These are phyloP conservation scores for Suhomyces taliae DNA, from an alignment of 1,139 yeast genomes.

Conservation along the genomic window DNA sequence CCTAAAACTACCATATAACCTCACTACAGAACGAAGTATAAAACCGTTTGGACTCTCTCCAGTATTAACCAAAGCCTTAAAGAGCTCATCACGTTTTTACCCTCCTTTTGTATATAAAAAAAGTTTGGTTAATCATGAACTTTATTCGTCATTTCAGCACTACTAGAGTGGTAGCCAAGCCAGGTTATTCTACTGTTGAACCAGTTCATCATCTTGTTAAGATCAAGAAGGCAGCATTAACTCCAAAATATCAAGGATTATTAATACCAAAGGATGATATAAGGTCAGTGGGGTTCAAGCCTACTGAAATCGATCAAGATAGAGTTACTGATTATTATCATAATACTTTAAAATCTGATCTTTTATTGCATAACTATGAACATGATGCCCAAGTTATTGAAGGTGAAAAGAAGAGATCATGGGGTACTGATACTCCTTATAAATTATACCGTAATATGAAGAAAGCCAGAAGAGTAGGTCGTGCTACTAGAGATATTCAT, in stretches of 20 bases:
- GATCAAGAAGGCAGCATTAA: constrained; percentile 66
- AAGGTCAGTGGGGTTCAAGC: constrained; percentile 74
- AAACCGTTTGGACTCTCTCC: no score
- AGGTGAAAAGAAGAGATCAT: constrained; percentile 76
- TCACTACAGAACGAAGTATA: background rate
- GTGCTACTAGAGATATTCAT: constrained; percentile 70
- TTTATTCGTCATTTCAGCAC: constrained; percentile 49
- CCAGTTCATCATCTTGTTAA: constrained; percentile 91
- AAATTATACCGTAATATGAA: constrained; percentile 74
- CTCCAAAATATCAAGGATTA: constrained; percentile 68
- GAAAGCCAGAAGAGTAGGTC: constrained; percentile 65
- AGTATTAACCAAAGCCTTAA: constrained; percentile 2
- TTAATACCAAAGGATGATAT: constrained; percentile 69
- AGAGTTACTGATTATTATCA: constrained; percentile 77
- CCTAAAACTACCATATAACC: background rate
- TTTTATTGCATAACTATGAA: constrained; percentile 72
- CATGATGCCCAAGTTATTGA: constrained; percentile 56
- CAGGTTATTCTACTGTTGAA: constrained; percentile 76
- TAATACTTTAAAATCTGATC: constrained; percentile 71
- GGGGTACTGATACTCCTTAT: constrained; percentile 91
- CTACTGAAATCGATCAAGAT: constrained; percentile 71
- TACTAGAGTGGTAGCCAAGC: constrained; percentile 43
- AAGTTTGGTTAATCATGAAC: constrained; percentile 4
- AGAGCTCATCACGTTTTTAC: background rate
- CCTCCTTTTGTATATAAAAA: background rate